Conservation (phyloP, 306 rosid genomes). For the Fragaria iinumae region DNA sequence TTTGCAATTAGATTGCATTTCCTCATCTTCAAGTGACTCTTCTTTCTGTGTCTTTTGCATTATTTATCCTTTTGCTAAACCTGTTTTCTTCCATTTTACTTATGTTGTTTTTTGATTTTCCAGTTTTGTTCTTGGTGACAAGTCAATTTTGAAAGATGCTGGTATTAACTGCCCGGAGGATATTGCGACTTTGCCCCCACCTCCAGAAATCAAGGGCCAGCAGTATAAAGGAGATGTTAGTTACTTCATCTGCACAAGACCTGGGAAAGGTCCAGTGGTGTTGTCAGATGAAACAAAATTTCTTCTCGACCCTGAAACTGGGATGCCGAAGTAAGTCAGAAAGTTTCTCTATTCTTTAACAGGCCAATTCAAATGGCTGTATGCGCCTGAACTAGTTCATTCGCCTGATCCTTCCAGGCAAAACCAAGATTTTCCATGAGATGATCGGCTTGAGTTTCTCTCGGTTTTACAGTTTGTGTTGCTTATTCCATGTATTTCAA, state of each 20-base stretch:
- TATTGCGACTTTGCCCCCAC: constrained; percentile 68
- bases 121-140: constrained; percentile 85
- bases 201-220: constrained; percentile 78
- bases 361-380: constrained; percentile 18
- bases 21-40: not conserved
- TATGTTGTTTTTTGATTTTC: not conserved
- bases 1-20: constrained; percentile 5
- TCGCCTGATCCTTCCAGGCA: constrained; percentile 32
- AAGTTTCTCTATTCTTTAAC: constrained; percentile 23
- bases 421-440: constrained; percentile 22
- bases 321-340: constrained; percentile 63
- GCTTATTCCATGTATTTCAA: constrained; percentile 23
- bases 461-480: constrained; percentile 36
- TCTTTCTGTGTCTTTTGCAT: not conserved
- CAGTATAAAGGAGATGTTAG: constrained; percentile 77
- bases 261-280: constrained; percentile 90
- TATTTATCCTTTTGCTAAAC: constrained; percentile 9
- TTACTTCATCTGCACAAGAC: constrained; percentile 94
- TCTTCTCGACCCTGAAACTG: constrained; percentile 76
- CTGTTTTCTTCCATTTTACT: constrained; percentile 4
- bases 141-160: constrained; percentile 82
- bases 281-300: constrained; percentile 65
- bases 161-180: constrained; percentile 55
- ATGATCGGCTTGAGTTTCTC: constrained; percentile 22
- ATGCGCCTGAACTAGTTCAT: constrained; percentile 33